Percentiles rank a stretch among this genome's conserved stretches.
Evolutionary conservation across 306 rosid species (phyloP).

Genomic region (Inga oerstediana): DNA sequence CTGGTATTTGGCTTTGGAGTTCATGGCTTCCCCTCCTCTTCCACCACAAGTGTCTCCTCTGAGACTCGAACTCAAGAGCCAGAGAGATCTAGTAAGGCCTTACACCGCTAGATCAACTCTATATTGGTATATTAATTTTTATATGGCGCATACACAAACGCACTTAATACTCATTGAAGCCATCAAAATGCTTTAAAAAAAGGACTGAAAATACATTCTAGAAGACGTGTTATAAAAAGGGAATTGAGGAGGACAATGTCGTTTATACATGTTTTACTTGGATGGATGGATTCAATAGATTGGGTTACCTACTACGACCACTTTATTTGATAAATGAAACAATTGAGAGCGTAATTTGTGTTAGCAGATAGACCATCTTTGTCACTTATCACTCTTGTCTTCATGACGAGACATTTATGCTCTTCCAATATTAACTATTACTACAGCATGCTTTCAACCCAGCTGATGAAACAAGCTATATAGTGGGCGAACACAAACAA

Average conservation of each 20-base stretch:
- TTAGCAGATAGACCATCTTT: conserved; percentile 35
- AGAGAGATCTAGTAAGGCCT: no score
- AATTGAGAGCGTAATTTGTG: conserved; percentile 27
- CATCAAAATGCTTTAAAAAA: no score
- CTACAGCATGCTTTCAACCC: conserved; percentile 13
- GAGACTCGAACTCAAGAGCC: no score
- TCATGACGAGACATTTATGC: conserved; percentile 23
- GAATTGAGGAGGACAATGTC: neutral
- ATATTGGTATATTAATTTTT: no score
- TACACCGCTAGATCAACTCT: no score
- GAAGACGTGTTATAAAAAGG: no score
- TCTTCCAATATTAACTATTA: neutral
- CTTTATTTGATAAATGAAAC: neutral
- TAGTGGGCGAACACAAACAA: neutral
- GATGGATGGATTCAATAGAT: neutral
- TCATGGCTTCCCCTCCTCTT: no score
- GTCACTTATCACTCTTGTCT: conserved; percentile 22
- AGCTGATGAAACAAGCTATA: neutral
- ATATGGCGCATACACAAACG: no score
- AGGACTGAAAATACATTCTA: no score
- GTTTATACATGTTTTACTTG: neutral
- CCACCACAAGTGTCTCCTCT: no score
- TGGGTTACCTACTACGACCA: neutral
- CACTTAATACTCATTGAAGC: no score
- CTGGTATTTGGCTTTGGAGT: no score